Base-by-base conservation (phyloP, 495 filamentous ascomycete genomes). In the Neurospora intermedia region DNA sequence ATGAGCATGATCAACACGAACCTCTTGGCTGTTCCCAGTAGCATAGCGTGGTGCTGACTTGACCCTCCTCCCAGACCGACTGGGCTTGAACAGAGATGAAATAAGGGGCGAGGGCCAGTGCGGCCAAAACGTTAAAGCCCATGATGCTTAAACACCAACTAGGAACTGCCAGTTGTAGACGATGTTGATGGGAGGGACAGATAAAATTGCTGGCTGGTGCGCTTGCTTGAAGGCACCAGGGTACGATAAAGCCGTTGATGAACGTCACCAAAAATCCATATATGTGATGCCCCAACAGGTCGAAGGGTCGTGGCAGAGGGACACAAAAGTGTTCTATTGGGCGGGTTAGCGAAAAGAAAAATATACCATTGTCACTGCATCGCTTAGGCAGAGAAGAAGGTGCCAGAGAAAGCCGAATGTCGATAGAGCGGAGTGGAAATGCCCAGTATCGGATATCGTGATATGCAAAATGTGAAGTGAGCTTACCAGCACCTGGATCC, bases 21-120 rank as follows among this genome's bases (percentile, higher is more conserved):
- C 89, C 87, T 83, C 90, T 81, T 59, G 86, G 79, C 39, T 81
- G 75, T 20, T 80, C 69, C 90, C 90, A 91, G 42, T 79, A 80
- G 75, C 90, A 91, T 78, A 91, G 84, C 11, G 85, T 88, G 15
- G 85, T 80, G 77, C 86, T 88, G 69, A 83, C 77, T 75, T 89
- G 84, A 66, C 77, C 72, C 4, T 72, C 2, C 35, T 43, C 1
- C 86, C 87, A 87, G 74, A 71, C 39, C 73, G 73, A 59, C 83
- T 85, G 70, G 72, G 77, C 70, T 72, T 71, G 66, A 73, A 48
- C 45, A 48, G 7, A 48, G 9, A 48, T 0, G 8, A 48, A 9
- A 2, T 20, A 48, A 48, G 45, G n/a, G n/a, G 1, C 7, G 7
- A 77, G 73, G 69, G 75, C 76, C 43, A 81, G 45, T 31, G 46